Conservation (phyloP, 2,329 filamentous ascomycete species). For the Microcyclosporella mali region DNA sequence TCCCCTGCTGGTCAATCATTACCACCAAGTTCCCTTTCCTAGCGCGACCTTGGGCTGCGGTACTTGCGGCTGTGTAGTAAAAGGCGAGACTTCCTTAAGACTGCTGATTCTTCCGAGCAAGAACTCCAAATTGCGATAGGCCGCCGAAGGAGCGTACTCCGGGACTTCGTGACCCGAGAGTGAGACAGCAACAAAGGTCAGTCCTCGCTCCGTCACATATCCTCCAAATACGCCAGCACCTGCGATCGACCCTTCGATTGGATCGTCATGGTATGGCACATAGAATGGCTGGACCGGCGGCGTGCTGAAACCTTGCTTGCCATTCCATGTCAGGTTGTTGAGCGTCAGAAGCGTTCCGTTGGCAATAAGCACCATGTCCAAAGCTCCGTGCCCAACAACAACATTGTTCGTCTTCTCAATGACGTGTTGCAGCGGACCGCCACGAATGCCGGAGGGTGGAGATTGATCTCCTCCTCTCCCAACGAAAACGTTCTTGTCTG, state of each 20-base stretch:
- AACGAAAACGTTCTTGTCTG: conserved; percentile 34
- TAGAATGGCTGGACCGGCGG: conserved; percentile 39
- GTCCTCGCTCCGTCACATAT: conserved; percentile 39
- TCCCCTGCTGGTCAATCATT: no score
- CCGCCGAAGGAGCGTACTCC: conserved; percentile 39
- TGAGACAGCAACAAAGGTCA: conserved; percentile 42
- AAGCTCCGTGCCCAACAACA: conserved; percentile 44
- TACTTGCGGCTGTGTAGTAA: conserved; percentile 13
- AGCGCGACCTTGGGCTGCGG: conserved; percentile 7
- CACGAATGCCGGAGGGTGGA: conserved; percentile 12
- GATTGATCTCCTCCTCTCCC: conserved; percentile 32
- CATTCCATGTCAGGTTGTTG: conserved; percentile 53
- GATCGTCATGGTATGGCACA: conserved; percentile 41
- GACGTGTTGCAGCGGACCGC: conserved; percentile 41
- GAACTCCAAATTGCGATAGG: conserved; percentile 39
- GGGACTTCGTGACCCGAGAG: conserved; percentile 41
- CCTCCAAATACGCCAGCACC: conserved; percentile 38
- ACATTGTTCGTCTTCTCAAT: conserved; percentile 49
- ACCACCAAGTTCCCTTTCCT: conserved; percentile 14
- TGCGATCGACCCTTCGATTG: conserved; percentile 34
- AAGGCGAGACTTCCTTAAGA: conserved; percentile 12
- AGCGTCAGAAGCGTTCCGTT: conserved; percentile 49
- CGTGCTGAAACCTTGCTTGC: conserved; percentile 41
- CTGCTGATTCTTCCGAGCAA: conserved; percentile 35
- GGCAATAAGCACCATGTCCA: conserved; percentile 45